A percentile compares a stretch with the other conserved stretches of the same genome.
These are phyloP conservation scores for Cruciata laevipes DNA, from an alignment of 257 asterid species.

Conservation along the genomic window DNA sequence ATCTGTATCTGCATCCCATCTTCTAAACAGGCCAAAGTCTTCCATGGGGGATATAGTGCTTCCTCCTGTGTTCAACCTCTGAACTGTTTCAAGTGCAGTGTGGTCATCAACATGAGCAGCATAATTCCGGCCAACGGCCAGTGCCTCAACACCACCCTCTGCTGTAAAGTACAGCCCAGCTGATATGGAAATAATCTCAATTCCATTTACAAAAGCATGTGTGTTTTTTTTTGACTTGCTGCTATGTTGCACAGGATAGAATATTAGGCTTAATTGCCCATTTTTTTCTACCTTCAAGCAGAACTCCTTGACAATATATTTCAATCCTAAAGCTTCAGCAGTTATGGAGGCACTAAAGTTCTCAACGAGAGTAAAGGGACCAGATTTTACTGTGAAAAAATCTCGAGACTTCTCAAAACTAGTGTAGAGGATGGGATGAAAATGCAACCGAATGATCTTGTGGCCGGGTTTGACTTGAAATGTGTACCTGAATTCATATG, in stretches of 20 bases:
- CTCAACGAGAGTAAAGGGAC: constrained; percentile 14
- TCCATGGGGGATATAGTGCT: constrained; percentile 2
- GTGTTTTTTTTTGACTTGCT: neutral
- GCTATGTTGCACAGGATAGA: constrained; percentile 22
- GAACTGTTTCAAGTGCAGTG: constrained; percentile 11
- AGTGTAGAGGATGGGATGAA: constrained; percentile 14
- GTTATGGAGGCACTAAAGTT: constrained; percentile 18
- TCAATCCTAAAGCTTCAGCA: constrained; percentile 14
- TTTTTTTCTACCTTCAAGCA: constrained; percentile 26
- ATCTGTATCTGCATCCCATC: constrained; percentile 28
- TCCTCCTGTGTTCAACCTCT: constrained; percentile 12
- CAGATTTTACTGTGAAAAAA: constrained; percentile 19
- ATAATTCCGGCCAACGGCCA: constrained; percentile 10
- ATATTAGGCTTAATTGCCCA: constrained; percentile 25
- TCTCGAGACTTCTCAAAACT: constrained; percentile 13
- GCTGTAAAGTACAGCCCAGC: constrained; percentile 3
- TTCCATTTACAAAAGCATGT: constrained; percentile 15
- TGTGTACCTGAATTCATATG: constrained; percentile 5
- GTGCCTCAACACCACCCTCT: neutral
- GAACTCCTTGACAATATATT: constrained; percentile 34
- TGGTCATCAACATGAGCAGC: constrained; percentile 1
- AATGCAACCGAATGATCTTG: constrained; percentile 25
- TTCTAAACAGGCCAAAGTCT: constrained; percentile 13
- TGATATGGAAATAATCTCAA: constrained; percentile 15
- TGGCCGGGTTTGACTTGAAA: constrained; percentile 17